These are phyloP conservation scores for Nicotiana otophora DNA, from an alignment of 257 asterid genomes.

Conservation along the genomic window DNA sequence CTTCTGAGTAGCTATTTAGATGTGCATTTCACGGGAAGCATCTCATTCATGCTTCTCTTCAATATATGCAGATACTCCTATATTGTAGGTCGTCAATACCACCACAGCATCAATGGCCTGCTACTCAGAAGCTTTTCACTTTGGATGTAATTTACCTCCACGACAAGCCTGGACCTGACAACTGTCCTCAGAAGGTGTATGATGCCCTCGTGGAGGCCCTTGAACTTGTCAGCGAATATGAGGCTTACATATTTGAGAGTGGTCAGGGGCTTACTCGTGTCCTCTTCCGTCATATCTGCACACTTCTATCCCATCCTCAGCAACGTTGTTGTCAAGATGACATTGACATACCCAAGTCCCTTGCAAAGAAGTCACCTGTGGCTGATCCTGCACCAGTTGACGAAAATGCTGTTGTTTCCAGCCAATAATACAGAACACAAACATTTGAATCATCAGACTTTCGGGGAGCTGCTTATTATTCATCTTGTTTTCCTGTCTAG, in stretches of 20 bases:
- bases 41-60: slow-evolving; percentile 5
- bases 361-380: slow-evolving; percentile 44
- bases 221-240: slow-evolving; percentile 62
- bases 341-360: slow-evolving; percentile 59
- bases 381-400: slow-evolving; percentile 40
- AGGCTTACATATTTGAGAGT: slow-evolving; percentile 81
- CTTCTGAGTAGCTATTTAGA: neutral
- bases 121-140: slow-evolving; percentile 67
- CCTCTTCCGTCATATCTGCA: slow-evolving; percentile 63
- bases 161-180: slow-evolving; percentile 89
- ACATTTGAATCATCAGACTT: neutral
- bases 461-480: neutral
- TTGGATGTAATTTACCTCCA: slow-evolving; percentile 82
- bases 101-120: slow-evolving; percentile 56
- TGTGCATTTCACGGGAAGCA: neutral
- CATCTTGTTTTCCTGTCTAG: neutral
- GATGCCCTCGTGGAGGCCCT: slow-evolving; percentile 88
- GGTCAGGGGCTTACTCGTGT: slow-evolving; percentile 79
- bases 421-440: slow-evolving; percentile 30
- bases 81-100: slow-evolving; percentile 75
- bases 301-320: slow-evolving; percentile 71
- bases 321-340: slow-evolving; percentile 82
- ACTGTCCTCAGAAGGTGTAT: slow-evolving; percentile 79
- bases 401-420: slow-evolving; percentile 32
- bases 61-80: slow-evolving; percentile 48